Base-by-base conservation (phyloP, 1,284 basidiomycete genomes). In the Psilocybe mexicana region DNA sequence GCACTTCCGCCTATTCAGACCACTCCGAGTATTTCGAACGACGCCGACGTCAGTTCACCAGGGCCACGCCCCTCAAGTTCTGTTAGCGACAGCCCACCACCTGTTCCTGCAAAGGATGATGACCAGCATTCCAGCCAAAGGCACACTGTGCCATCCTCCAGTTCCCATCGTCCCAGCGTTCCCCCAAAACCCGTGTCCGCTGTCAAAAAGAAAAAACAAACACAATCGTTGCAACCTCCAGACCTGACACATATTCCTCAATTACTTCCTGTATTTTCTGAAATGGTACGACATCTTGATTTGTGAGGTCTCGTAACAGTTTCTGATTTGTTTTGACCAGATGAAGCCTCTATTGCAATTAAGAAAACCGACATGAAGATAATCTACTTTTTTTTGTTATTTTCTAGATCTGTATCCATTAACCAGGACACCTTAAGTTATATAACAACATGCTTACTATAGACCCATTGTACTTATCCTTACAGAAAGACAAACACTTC, bases 181-280 rank as follows among this genome's bases (percentile, higher is more conserved):
- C 56, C 62, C 36, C 60, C 60, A 26, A 65, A 62, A 56, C 26
- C 47, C 24, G 66, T 65, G 46, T 59, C 63, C 38, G 64, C 38
- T 36, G 14, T 48, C 11, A 71, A 65, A 72, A 72, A 69, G 68
- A 72, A 67, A 72, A 72, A 69, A 68, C 70, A 67, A 54, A 72
- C 77, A 1, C 70, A 79, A 43, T 68, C 74, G 2, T 74, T 92
- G 43, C 83, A 86, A 62, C 85, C 89, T 50, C 96, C 96, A 0
- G 86, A 92, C 58, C 78, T 98, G 52, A 78, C 80, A 57, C 82
- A 89, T 63, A 84, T 97, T 57, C 87, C 90, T 24, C 81, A 85
- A 60, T 70, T 98, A 25, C 76, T 95, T 36, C 93, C 94, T 1
- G 67, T 98, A 28, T 97, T 97, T 70, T 83, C 90, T 47, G 95